Percentiles rank a stretch among this genome's conserved stretches.
These are phyloP conservation scores for Pythium sp. DNA, from an alignment of 352 stramenopile genomes.

Conservation along the genomic window DNA sequence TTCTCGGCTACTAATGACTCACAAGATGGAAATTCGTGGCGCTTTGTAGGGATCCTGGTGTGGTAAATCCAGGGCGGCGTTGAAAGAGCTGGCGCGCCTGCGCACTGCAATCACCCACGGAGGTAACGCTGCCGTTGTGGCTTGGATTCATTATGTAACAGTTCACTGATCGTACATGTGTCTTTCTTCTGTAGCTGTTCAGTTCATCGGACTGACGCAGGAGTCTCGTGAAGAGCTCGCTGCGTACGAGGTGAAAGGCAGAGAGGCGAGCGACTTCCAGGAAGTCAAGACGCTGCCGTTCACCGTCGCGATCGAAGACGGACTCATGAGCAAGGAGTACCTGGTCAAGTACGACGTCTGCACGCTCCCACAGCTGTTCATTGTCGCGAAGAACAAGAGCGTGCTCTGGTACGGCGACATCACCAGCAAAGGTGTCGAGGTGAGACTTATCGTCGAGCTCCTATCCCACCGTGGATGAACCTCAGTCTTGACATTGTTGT, in stretches of 20 bases:
- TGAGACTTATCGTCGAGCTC: conserved; percentile 12
- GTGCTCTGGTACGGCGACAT: conserved; percentile 60
- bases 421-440: conserved; percentile 32
- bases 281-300: conserved; percentile 51
- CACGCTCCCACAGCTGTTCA: conserved; percentile 51
- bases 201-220: conserved; percentile 69
- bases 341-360: conserved; percentile 64
- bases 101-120: conserved; percentile 29
- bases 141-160: background rate
- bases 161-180: background rate
- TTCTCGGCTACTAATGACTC: background rate
- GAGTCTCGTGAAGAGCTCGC: conserved; percentile 59
- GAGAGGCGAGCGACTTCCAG: conserved; percentile 52
- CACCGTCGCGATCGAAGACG: conserved; percentile 64
- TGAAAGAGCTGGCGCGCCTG: conserved; percentile 50
- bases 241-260: conserved; percentile 60
- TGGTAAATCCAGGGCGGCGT: conserved; percentile 41
- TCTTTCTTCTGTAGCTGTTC: conserved; percentile 21
- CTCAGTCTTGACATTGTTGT: background rate
- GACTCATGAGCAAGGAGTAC: conserved; percentile 71
- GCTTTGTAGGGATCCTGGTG: conserved; percentile 58
- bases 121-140: conserved; percentile 20
- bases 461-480: background rate
- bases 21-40: background rate
- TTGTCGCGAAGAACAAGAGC: conserved; percentile 54